A percentile compares a stretch with the other conserved stretches of the same genome.
Evolutionary conservation across 2,329 filamentous ascomycete genomes (phyloP).

Genomic region (Graphium sp.): DNA sequence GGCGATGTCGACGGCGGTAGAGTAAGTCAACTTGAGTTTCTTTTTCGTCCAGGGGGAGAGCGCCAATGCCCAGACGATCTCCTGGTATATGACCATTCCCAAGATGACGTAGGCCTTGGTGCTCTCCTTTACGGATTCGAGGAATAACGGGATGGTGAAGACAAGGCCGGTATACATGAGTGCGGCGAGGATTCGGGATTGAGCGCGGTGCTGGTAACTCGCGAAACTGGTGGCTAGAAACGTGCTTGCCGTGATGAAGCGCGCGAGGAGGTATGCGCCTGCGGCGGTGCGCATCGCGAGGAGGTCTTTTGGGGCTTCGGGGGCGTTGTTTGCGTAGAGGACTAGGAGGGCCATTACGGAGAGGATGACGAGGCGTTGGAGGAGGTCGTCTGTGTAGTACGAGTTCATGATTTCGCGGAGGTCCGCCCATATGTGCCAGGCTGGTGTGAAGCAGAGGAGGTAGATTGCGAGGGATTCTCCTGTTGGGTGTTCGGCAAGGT

Average conservation of each 20-base stretch:
- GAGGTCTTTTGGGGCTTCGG: conserved; percentile 21
- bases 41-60: conserved; percentile 25
- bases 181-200: conserved; percentile 23
- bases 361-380: conserved; percentile 26
- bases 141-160: conserved; percentile 23
- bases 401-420: conserved; percentile 33
- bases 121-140: conserved; percentile 19
- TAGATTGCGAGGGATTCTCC: conserved; percentile 26
- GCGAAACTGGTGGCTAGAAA: conserved; percentile 25
- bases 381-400: conserved; percentile 31
- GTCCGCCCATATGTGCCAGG: conserved; percentile 32
- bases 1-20: conserved; percentile 28
- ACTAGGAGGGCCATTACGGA: conserved; percentile 32
- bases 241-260: conserved; percentile 20
- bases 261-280: conserved; percentile 26
- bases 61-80: conserved; percentile 23
- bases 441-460: conserved; percentile 26
- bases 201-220: conserved; percentile 26
- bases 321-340: conserved; percentile 28
- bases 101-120: conserved; percentile 23
- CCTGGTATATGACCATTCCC: conserved; percentile 22
- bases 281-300: conserved; percentile 24
- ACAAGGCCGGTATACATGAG: conserved; percentile 22
- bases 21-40: conserved; percentile 22
- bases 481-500: conserved; percentile 25